Percentiles rank a stretch among this genome's conserved stretches.
Evolutionary conservation across 768 basidiomycete species (phyloP).

Genomic region (Trametes meyenii): DNA sequence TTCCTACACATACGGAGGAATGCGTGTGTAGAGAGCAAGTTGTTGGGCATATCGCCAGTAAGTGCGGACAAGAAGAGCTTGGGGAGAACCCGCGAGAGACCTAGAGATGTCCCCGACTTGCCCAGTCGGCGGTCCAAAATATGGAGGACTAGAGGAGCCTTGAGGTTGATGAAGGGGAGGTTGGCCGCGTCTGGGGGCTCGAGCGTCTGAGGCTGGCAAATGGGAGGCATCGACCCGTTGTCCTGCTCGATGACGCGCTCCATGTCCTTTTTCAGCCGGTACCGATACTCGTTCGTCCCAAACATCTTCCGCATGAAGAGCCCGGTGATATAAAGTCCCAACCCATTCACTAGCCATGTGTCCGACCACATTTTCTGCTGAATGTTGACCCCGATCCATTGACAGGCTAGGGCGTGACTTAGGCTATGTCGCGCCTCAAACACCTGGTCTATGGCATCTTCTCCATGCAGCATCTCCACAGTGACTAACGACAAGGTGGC

Average conservation of each 20-base stretch:
- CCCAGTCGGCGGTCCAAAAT: constrained; percentile 93
- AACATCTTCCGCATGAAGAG: constrained; percentile 85
- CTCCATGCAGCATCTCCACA: constrained; percentile 82
- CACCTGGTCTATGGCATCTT: constrained; percentile 91
- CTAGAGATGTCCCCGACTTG: constrained; percentile 93
- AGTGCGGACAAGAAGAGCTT: constrained; percentile 94
- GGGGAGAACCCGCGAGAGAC: constrained; percentile 91
- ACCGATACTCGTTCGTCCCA: constrained; percentile 97
- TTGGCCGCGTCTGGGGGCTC: constrained; percentile 83
- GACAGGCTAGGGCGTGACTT: constrained; percentile 87
- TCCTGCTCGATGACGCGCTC: constrained; percentile 88
- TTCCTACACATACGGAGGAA: constrained; percentile 93
- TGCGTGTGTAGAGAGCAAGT: constrained; percentile 83
- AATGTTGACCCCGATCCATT: constrained; percentile 98
- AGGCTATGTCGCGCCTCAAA: constrained; percentile 87
- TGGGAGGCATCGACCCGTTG: constrained; percentile 85
- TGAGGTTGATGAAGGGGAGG: constrained; percentile 90
- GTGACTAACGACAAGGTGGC: constrained; percentile 82
- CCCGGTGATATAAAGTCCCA: constrained; percentile 88
- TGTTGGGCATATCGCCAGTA: constrained; percentile 85
- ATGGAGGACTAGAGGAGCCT: constrained; percentile 94
- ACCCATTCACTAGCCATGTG: constrained; percentile 94
- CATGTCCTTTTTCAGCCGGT: constrained; percentile 95
- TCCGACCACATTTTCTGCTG: constrained; percentile 93
- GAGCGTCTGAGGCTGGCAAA: constrained; percentile 85